phyloP scores from a whole-genome alignment of 2,329 filamentous ascomycete species.

The Elsinoe perseae region DNA sequence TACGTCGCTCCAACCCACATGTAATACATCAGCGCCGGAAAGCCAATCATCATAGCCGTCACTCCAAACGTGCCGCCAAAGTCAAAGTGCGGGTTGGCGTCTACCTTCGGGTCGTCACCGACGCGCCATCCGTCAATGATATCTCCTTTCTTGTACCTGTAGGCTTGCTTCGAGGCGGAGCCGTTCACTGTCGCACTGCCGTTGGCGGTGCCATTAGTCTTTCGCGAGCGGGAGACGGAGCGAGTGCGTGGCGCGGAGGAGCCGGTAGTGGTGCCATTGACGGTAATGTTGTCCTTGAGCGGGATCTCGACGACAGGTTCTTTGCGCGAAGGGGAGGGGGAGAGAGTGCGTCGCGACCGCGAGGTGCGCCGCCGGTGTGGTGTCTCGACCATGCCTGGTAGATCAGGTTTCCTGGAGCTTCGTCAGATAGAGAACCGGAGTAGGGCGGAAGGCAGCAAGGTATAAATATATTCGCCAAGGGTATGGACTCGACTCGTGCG shows the following conservation, averaged over 20 bases:
- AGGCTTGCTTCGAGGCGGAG: slow-evolving; percentile 16
- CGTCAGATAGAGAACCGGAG: slow-evolving; percentile 1
- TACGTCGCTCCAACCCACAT: slow-evolving; percentile 97
- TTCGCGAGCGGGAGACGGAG: slow-evolving; percentile 9
- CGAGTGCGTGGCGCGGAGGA: neutral
- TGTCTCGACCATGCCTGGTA: slow-evolving; percentile 42
- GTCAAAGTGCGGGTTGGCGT: slow-evolving; percentile 54
- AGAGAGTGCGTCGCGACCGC: slow-evolving; percentile 32
- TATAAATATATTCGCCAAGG: neutral
- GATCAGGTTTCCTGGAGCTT: slow-evolving; percentile 31
- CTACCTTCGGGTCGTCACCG: slow-evolving; percentile 34
- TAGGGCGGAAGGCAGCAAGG: neutral
- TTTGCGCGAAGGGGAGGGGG: slow-evolving; percentile 27
- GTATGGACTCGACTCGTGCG: neutral
- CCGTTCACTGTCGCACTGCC: slow-evolving; percentile 34
- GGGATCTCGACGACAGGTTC: slow-evolving; percentile 19
- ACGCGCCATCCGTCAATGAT: slow-evolving; percentile 34
- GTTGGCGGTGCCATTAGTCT: slow-evolving; percentile 24
- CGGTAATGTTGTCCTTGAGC: slow-evolving; percentile 17
- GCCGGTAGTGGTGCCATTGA: slow-evolving; percentile 2
- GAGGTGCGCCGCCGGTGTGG: slow-evolving; percentile 36
- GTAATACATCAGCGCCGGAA: slow-evolving; percentile 96
- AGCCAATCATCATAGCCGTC: slow-evolving; percentile 77
- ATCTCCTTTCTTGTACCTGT: slow-evolving; percentile 20
- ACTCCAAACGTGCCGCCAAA: slow-evolving; percentile 85